Evolutionary conservation across 2,329 filamentous ascomycete species (phyloP).

Genomic region (Trichophyton rubrum): DNA sequence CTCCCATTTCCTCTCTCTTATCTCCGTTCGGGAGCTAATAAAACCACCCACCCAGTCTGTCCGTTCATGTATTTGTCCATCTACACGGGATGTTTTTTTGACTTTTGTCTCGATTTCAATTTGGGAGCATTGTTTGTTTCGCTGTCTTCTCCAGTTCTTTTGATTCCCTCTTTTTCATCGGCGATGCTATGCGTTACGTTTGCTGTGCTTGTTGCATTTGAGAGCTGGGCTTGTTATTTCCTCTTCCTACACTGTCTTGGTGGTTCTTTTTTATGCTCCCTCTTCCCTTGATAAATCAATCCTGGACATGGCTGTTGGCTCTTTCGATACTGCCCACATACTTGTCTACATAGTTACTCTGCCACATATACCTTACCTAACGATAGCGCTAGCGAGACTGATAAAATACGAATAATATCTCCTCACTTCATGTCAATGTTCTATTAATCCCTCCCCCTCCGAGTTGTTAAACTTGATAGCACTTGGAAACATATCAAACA

Average conservation of each 20-base stretch:
- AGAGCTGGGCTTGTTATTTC: background rate
- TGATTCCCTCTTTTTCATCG: background rate
- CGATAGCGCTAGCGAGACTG: background rate
- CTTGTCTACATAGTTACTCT: background rate
- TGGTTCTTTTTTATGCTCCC: background rate
- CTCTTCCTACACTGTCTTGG: background rate
- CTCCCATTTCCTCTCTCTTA: background rate
- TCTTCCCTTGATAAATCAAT: background rate
- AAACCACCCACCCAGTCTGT: background rate
- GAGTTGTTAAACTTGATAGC: no score
- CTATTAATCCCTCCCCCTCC: background rate
- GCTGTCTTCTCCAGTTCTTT: background rate
- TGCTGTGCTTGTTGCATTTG: constrained; percentile 1
- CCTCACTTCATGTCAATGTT: background rate
- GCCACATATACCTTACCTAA: background rate
- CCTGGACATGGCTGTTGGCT: background rate
- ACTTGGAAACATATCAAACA: no score
- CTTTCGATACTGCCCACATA: background rate
- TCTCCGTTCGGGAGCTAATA: background rate
- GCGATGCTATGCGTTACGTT: constrained; percentile 1
- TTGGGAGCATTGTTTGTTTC: constrained; percentile 1
- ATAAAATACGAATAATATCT: constrained; percentile 1
- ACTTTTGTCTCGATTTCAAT: background rate
- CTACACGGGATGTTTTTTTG: background rate
- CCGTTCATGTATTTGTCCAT: background rate